Base-by-base conservation (phyloP, 2,329 filamentous ascomycete species). In the Sclerotinia nivalis region DNA sequence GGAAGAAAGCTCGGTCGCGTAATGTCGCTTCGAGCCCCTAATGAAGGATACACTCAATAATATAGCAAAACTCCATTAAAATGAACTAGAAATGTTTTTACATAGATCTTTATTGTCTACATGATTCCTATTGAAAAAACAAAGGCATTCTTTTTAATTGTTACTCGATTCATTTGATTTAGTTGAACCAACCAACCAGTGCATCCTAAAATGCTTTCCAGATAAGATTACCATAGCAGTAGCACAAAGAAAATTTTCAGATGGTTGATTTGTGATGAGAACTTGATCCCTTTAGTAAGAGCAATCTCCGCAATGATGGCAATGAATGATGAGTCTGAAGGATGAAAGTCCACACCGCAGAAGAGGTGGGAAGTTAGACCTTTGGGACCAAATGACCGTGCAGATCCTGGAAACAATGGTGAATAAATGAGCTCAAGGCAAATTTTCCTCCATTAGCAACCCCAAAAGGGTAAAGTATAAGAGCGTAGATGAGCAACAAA, bases 21-120 rank as follows among this genome's bases (percentile, higher is more conserved):
- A 59, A 40, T 59, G 22, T 59, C 55, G 55, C 55, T 59, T 59
- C 55, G 34, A 28, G 12, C 34, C 55, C 55, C 34, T 59, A 22
- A 43, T 59, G 22, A 40, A 59, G 55, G 34, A 25, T 18, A 12
- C 7, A 8, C 34, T 25, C 2, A 40, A 58, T 43, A 40, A 18
- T 12, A 43, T 40, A 12, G 20, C 9, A 15, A 12, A 58, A n/a
- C 37, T 25, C 18, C 40, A 22, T 12, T 43, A 15, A 8, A 6
- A 25, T 59, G 6, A 43, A 18, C 1, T 8, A 2, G 22, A 18
- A 15, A 25, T n/a, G 28, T 40, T 4, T 25, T 25, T 25, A 25
- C 12, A 13, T 25, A 37, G 9, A 25, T 28, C 1, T 4, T 6
- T 2, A 18, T 8, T 25, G 12, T 43, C 22, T 43, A 25, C 0